phyloP scores from a whole-genome alignment of 177 flowering plant species.

The Tripterygium wilfordii region DNA sequence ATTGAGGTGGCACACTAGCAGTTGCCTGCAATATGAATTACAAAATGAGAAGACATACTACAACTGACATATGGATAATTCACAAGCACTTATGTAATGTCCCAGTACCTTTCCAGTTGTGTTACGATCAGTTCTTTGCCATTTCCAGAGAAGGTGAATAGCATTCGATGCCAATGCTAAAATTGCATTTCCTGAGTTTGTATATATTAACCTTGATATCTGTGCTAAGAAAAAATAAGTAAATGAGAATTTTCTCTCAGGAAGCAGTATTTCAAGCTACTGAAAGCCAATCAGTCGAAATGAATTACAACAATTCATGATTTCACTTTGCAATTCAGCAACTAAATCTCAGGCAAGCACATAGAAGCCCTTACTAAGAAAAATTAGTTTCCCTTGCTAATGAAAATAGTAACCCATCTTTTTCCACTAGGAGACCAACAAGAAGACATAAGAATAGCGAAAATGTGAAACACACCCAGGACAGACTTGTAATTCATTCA shows the following conservation, averaged over 20 bases:
- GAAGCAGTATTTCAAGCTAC: neutral
- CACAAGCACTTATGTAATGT: neutral
- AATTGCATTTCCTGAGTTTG: slow-evolving; percentile 24
- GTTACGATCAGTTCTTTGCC: slow-evolving; percentile 19
- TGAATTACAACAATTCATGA: neutral
- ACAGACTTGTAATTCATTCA: too few species aligned
- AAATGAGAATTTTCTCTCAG: slow-evolving; percentile 1
- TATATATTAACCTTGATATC: slow-evolving; percentile 23
- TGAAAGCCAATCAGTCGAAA: neutral
- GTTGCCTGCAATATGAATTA: slow-evolving; percentile 18
- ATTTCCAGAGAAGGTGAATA: slow-evolving; percentile 28
- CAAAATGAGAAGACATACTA: neutral
- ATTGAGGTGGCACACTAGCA: slow-evolving; percentile 19
- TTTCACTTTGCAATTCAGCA: neutral
- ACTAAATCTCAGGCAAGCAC: too few species aligned
- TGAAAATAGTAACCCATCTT: too few species aligned
- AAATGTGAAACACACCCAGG: neutral
- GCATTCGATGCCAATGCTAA: slow-evolving; percentile 31
- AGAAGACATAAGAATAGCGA: too few species aligned
- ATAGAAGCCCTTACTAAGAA: too few species aligned
- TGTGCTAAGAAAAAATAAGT: neutral
- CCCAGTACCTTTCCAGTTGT: slow-evolving; percentile 23
- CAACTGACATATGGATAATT: neutral
- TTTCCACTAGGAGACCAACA: too few species aligned
- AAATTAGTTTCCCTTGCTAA: too few species aligned